Evolutionary conservation across 2,329 filamentous ascomycete species (phyloP).

Genomic region (Fusarium sp.): DNA sequence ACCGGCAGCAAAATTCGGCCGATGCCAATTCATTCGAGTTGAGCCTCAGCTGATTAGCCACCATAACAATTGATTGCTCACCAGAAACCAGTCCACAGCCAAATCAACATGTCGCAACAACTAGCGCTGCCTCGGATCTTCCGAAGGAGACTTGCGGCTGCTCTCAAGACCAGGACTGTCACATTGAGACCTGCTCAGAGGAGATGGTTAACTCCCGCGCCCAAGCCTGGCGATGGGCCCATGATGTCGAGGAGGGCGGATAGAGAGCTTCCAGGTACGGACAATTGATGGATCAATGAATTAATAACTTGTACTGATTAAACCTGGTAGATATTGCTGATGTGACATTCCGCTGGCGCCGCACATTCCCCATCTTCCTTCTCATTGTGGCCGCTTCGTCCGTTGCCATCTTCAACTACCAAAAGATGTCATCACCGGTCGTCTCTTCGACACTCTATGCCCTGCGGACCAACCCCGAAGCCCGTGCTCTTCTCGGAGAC

Average conservation of each 20-base stretch:
- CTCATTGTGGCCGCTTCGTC: conserved; percentile 76
- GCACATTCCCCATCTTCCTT: conserved; percentile 85
- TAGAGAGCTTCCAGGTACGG: conserved; percentile 72
- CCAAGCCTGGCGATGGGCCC: conserved; percentile 70
- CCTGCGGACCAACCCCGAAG: conserved; percentile 80
- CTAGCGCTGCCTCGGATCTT: conserved; percentile 44
- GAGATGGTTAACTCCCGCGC: conserved; percentile 65
- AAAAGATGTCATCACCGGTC: conserved; percentile 88
- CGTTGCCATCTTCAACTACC: conserved; percentile 98
- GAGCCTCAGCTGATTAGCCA: conserved; percentile 42
- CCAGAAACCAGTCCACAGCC: conserved; percentile 5
- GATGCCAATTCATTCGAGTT: conserved; percentile 24
- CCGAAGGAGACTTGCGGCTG: conserved; percentile 43
- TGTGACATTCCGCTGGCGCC: conserved; percentile 70
- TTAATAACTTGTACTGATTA: conserved; percentile 2
- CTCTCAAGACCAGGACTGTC: conserved; percentile 38
- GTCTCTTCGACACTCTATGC: conserved; percentile 93
- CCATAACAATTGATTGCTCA: conserved; percentile 1
- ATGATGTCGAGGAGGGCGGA: conserved; percentile 74
- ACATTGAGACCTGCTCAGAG: conserved; percentile 51
- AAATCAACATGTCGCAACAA: conserved; percentile 41
- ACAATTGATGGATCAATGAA: background rate
- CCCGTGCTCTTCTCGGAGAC: conserved; percentile 84
- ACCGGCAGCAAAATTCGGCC: conserved; percentile 47
- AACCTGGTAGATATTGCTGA: conserved; percentile 55